Evolutionary conservation across 305 asterid genomes (phyloP), one percentile per base, ranked within the genome.

Genomic region (Rubia balearica): DNA sequence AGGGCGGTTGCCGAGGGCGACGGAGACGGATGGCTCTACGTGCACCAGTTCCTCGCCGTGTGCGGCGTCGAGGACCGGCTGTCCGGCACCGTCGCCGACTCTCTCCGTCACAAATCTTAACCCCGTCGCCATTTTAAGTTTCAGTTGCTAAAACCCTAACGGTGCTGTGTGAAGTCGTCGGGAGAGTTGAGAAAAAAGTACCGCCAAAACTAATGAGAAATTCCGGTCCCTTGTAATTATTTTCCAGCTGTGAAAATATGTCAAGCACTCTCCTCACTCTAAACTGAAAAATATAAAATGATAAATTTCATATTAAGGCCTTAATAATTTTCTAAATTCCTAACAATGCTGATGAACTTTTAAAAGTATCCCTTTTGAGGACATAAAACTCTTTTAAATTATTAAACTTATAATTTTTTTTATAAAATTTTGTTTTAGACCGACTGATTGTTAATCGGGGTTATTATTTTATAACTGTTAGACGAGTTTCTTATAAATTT

Each of bases 31-130:
- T 6, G 86, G 85, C 76, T 83, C 89, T 17, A 82, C 86, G 84
- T 77, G 92, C 82, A 90, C 76, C 70, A 89, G 79, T 79, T 89
- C 97, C 85, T 93, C 97, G 17, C 89, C 97, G 76, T 83, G 68
- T 14, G 40, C 80, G 55, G 68, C 51, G 80, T 89, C 90, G 48
- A 93, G 75, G 16, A 85, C 22, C 33, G 97, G 97, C 61, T 74
- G 79, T n/a, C 95, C 96, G 45, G 82, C 76, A 71, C 87, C 90
- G 55, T 82, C 92, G 42, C 89, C 90, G 66, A 73, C 69, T 80
- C 96, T 82, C 73, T 87, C 91, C 10, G 92, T 72, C 14, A 83
- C 85, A 11, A 67, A 27, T 73, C 85, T 88, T 68, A 92, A 75
- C 45, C 97, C 98, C 42, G 83, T 27, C 13, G 86, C 84, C 96